Percentiles rank a stretch among this genome's conserved stretches.
These are phyloP conservation scores for Fusarium longipes DNA, from an alignment of 2,329 filamentous ascomycete genomes.

Conservation along the genomic window DNA sequence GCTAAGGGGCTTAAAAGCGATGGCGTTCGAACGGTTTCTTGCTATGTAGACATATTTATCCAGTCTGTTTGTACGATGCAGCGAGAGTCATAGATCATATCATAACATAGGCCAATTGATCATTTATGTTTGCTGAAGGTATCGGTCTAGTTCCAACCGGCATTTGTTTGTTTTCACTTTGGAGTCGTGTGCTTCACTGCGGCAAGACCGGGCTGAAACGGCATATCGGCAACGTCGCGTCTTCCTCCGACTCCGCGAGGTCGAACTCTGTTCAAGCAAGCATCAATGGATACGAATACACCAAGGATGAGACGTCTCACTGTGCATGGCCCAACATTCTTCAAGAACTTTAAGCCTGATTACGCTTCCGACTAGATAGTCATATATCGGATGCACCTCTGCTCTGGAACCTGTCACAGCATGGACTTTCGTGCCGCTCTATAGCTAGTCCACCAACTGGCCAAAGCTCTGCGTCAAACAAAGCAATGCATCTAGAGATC, in stretches of 20 bases:
- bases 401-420: neutral
- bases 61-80: conserved; percentile 17
- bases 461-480: conserved; percentile 7
- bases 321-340: neutral
- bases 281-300: neutral
- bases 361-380: conserved; percentile 4
- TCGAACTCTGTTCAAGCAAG: neutral
- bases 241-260: conserved; percentile 1
- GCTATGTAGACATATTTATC: conserved; percentile 33
- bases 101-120: conserved; percentile 29
- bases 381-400: conserved; percentile 1
- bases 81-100: conserved; percentile 14
- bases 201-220: neutral
- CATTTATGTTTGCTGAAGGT: conserved; percentile 8
- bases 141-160: neutral
- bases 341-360: neutral
- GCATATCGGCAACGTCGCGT: neutral
- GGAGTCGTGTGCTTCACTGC: neutral
- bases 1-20: conserved; percentile 44
- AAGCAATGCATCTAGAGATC: conserved; percentile 2
- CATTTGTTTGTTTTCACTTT: neutral
- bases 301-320: neutral
- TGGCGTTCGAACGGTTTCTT: conserved; percentile 47
- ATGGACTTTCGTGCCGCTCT: neutral
- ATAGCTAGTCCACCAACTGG: neutral